Evolutionary conservation across 2,329 filamentous ascomycete genomes (phyloP), one percentile per base, ranked within the genome.

Genomic region (Arthrobotrys sinensis): DNA sequence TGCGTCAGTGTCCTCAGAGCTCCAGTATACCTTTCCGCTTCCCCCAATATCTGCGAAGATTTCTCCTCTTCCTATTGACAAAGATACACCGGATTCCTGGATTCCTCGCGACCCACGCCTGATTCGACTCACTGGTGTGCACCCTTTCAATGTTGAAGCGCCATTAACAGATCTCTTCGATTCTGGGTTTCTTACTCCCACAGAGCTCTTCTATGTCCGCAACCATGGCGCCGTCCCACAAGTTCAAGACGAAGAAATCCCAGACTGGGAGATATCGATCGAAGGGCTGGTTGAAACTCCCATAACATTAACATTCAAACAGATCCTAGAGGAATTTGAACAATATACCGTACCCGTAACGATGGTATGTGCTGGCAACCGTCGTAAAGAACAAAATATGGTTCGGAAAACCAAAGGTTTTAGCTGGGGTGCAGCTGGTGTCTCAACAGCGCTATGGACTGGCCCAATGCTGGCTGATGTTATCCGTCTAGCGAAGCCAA

Each of bases 401-500:
- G 92, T 97, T 2, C 88, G 93, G 14, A 97, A 97, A 84, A 93
- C 92, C 0, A 96, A 97, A 82, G 94, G 94, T 0, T 97, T 97
- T 85, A 97, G 93, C 1, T 97, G 94, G 94, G 94, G 94, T 40
- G 87, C 94, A 0, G 94, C 93, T 3, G 94, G 94, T 24, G 84
- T 97, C 4, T 96, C 93, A 0, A 97, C 93, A 0, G 93, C 93
- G 0, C 85, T 97, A 0, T 97, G 93, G 87, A 97, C 94, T 0
- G 94, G 94, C 21, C 91, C 94, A 0, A 86, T 91, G 46, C 89
- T 97, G 84, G 87, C 87, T 1, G 91, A 95, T 78, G 84, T 97
- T 3, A 86, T 97, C 14, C 87, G 86, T 73, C 87, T 86, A 79
- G 93, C 93, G 1, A 89, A 86, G 75, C 93, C 93, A 0, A 7